Evolutionary conservation across 352 stramenopile species (phyloP).

Genomic region (Phytophthora hibernalis): DNA sequence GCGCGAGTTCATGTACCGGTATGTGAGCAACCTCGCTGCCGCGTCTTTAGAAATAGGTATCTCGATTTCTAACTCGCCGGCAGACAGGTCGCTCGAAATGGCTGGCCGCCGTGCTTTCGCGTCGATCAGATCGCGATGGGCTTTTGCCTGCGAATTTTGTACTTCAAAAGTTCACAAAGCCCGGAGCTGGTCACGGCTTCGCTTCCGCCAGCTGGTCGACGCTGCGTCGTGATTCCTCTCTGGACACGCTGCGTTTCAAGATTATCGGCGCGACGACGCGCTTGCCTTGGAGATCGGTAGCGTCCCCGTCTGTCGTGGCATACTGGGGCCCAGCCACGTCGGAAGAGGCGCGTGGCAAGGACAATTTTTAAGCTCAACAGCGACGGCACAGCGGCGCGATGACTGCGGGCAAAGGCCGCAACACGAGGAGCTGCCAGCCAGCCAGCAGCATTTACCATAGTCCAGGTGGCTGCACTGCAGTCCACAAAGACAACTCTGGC

Average conservation of each 20-base stretch:
- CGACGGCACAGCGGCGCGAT: constrained; percentile 22
- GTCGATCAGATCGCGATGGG: constrained; percentile 13
- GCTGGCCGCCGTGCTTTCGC: constrained; percentile 20
- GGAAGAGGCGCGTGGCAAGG: constrained; percentile 25
- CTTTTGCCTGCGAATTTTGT: constrained; percentile 19
- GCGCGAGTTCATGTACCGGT: too few relatives aligned
- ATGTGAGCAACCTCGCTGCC: background rate
- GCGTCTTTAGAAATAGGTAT: constrained; percentile 12
- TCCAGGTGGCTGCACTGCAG: background rate
- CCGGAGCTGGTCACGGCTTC: constrained; percentile 15
- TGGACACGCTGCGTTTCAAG: constrained; percentile 22
- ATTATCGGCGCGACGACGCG: constrained; percentile 26
- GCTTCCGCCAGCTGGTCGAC: constrained; percentile 23
- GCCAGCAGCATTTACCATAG: background rate
- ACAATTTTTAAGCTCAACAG: constrained; percentile 29
- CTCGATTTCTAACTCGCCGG: constrained; percentile 2
- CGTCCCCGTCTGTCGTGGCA: constrained; percentile 10
- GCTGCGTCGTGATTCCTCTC: constrained; percentile 21
- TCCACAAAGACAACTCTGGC: background rate
- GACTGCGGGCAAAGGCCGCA: constrained; percentile 17
- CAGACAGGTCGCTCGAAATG: constrained; percentile 25
- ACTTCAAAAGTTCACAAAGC: constrained; percentile 2
- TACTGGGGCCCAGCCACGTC: constrained; percentile 19
- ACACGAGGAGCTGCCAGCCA: background rate
- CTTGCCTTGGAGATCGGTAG: constrained; percentile 21